Evolutionary conservation across 1,284 basidiomycete genomes (phyloP).

Genomic region (Ceratobasidium sp.): DNA sequence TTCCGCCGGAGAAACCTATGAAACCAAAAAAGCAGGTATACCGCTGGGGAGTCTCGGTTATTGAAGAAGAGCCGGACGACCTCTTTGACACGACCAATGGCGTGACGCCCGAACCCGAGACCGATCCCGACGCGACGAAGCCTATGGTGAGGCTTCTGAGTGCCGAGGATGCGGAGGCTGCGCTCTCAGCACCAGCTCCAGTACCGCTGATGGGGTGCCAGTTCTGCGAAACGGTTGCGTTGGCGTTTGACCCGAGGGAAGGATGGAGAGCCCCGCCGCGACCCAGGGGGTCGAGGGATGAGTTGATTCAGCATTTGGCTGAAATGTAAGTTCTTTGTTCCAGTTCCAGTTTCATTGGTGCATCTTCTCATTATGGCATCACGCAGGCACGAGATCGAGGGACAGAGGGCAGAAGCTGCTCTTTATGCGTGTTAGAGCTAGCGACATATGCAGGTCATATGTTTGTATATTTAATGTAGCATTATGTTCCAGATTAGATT

Average conservation of each 20-base stretch:
- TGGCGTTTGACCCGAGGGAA: too few species aligned
- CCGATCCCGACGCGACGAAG: neutral
- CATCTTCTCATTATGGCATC: neutral
- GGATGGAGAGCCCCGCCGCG: slow-evolving; percentile 7
- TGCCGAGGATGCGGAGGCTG: slow-evolving; percentile 13
- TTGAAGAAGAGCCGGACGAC: too few species aligned
- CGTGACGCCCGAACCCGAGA: neutral
- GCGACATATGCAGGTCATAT: too few species aligned
- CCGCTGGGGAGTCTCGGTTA: too few species aligned
- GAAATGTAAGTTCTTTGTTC: slow-evolving; percentile 26
- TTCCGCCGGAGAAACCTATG: too few species aligned
- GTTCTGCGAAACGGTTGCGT: slow-evolving; percentile 27
- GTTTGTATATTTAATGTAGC: too few species aligned
- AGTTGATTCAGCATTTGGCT: slow-evolving; percentile 24
- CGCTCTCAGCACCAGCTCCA: neutral
- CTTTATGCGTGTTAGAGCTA: too few species aligned
- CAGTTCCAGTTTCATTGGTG: neutral
- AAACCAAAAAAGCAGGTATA: too few species aligned
- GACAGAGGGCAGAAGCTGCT: neutral
- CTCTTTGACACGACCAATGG: too few species aligned
- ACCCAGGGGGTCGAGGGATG: slow-evolving; percentile 18
- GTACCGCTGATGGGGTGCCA: slow-evolving; percentile 9
- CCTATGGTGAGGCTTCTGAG: slow-evolving; percentile 22
- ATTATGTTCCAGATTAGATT: too few species aligned
- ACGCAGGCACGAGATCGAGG: slow-evolving; percentile 10